phyloP scores from a whole-genome alignment of 352 stramenopile species.

The Globisporangium cederbergense region DNA sequence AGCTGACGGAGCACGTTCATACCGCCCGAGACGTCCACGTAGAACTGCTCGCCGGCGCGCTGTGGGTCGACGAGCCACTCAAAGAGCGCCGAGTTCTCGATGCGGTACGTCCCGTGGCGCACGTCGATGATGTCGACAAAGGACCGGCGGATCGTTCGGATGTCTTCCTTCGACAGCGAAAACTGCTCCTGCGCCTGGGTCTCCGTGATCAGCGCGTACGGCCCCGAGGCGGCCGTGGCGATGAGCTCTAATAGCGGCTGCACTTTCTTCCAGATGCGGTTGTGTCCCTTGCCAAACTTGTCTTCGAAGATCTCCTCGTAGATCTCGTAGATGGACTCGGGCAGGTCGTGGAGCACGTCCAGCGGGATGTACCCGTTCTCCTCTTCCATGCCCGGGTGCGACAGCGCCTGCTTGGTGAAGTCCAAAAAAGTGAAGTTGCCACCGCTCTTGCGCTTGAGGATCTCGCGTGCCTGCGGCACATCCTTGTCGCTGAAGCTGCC shows the following conservation, averaged over 20 bases:
- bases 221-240: slow-evolving; percentile 57
- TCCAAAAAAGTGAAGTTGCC: slow-evolving; percentile 80
- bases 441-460: slow-evolving; percentile 65
- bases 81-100: slow-evolving; percentile 67
- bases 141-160: slow-evolving; percentile 63
- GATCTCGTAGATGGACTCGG: slow-evolving; percentile 79
- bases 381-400: slow-evolving; percentile 64
- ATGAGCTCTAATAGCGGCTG: slow-evolving; percentile 73
- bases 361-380: slow-evolving; percentile 41
- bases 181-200: slow-evolving; percentile 60
- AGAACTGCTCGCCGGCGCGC: slow-evolving; percentile 61
- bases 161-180: slow-evolving; percentile 50
- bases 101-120: slow-evolving; percentile 58
- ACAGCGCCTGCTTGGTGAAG: slow-evolving; percentile 76
- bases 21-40: slow-evolving; percentile 47
- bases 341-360: slow-evolving; percentile 65
- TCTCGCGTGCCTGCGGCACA: slow-evolving; percentile 34
- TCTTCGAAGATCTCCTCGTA: slow-evolving; percentile 86
- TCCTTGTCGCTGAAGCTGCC: slow-evolving; percentile 45
- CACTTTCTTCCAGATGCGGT: slow-evolving; percentile 74
- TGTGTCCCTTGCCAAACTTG: slow-evolving; percentile 76
- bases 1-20: slow-evolving; percentile 44
- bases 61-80: slow-evolving; percentile 59
- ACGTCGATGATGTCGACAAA: slow-evolving; percentile 76
- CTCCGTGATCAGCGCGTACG: slow-evolving; percentile 74